Conservation (phyloP, 1,284 basidiomycete species). For the Mycena sp. region DNA sequence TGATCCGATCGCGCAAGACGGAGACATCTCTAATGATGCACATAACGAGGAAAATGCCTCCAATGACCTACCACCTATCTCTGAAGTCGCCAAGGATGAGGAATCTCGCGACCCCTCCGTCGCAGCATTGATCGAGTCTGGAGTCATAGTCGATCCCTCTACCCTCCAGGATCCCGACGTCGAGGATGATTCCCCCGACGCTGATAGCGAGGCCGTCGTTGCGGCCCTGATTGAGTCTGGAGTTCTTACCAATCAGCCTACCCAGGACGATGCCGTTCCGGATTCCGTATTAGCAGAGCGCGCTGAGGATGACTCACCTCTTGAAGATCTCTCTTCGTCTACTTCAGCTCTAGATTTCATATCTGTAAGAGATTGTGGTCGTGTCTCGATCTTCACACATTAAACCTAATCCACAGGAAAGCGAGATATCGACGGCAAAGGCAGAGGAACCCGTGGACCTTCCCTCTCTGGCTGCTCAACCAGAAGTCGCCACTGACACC, state of each 20-base stretch:
- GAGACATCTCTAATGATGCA: too few species aligned
- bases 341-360: too few species aligned
- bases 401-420: too few species aligned
- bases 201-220: slow-evolving; percentile 26
- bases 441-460: too few species aligned
- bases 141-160: slow-evolving; percentile 23
- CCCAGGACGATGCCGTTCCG: background rate
- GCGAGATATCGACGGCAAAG: too few species aligned
- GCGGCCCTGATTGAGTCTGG: slow-evolving; percentile 28
- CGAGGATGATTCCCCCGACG: slow-evolving; percentile 18
- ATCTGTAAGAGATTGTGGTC: too few species aligned
- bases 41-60: background rate
- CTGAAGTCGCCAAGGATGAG: background rate
- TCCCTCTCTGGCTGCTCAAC: background rate
- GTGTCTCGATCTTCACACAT: too few species aligned
- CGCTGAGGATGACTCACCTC: background rate
- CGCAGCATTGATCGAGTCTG: slow-evolving; percentile 8
- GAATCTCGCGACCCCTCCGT: background rate
- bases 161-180: slow-evolving; percentile 27
- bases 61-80: too few species aligned
- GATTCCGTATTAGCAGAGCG: background rate
- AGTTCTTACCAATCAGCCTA: slow-evolving; percentile 6
- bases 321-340: too few species aligned
- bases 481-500: background rate
- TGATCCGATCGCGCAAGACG: too few species aligned